Evolutionary conservation across 2,329 filamentous ascomycete genomes (phyloP), one percentile per base, ranked within the genome.

Genomic region (Fusarium napiforme): DNA sequence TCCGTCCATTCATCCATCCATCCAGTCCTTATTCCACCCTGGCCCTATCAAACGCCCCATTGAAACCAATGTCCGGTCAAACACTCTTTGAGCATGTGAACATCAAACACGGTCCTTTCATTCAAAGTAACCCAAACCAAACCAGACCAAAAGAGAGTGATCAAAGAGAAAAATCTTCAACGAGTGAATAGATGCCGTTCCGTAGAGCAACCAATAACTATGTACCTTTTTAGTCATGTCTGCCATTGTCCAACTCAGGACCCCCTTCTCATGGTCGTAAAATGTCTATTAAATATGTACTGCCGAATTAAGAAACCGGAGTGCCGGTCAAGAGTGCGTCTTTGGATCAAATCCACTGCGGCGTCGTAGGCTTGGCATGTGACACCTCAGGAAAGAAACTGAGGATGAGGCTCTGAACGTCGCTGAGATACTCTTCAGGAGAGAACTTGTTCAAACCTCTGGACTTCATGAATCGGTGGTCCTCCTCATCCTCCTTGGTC

Each of bases 371-470:
- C 45, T 80, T 78, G 59, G 78, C 74, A 52, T 81, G 78, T 23
- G 58, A 77, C 26, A 78, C 69, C 47, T 84, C 82, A 16, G 78
- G 84, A 78, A 93, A 92, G 80, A 92, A 90, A 67, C 85, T 87
- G 56, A 87, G 82, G 77, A 93, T 87, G 19, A 97, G 83, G 63
- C 88, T 89, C 74, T 93, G 88, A 64, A 98, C 93, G 80, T 97
- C 95, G 49, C 86, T 85, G 67, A 97, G 84, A 83, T 99, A 99
- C 78, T 97, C 95, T 56, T 94, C 90, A 15, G 93, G 93, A 49
- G 87, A 88, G 81, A 94, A 93, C 77, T 92, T 93, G 77, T 87
- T 87, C 10, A 98, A 87, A 5, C 93, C 94, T 70, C 89, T 90
- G 30, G 88, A 86, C 67, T 87, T 82, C 79, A 98, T 89, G 67